Conservation (phyloP, 768 basidiomycete genomes). For the Filobasidium floriforme region DNA sequence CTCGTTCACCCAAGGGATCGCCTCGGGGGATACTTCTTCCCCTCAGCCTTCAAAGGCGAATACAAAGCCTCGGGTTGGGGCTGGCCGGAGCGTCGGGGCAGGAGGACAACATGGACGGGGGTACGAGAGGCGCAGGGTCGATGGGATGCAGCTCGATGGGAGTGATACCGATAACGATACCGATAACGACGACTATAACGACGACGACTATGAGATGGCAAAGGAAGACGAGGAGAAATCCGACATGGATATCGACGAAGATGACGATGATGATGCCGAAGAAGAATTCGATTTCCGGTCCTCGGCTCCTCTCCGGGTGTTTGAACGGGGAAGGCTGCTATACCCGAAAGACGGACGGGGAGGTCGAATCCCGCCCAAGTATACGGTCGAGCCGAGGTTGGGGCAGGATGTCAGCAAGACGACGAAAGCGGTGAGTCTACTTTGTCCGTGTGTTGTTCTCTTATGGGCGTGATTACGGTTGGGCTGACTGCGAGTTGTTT, state of each 20-base stretch:
- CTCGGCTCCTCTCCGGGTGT: not conserved
- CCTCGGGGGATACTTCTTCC: not conserved
- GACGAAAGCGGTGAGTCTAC: not conserved
- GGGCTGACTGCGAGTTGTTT: not conserved
- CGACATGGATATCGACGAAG: not conserved
- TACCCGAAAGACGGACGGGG: not conserved
- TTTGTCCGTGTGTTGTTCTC: not conserved
- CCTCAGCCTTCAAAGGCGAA: too few species aligned
- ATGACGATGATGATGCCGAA: not conserved
- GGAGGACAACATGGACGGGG: too few species aligned
- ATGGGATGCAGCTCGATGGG: not conserved
- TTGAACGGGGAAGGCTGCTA: not conserved
- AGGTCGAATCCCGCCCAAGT: not conserved
- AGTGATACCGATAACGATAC: too few species aligned
- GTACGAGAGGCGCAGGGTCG: too few species aligned
- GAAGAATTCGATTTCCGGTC: not conserved
- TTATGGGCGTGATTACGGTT: not conserved
- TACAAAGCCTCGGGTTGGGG: too few species aligned
- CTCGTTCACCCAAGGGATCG: not conserved
- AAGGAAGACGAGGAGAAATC: not conserved
- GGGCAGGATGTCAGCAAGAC: not conserved
- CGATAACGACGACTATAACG: too few species aligned
- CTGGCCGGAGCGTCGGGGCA: too few species aligned
- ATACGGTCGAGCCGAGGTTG: not conserved
- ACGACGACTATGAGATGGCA: not conserved